Evolutionary conservation across 179 eudicot genomes (phyloP).

Genomic region (Corrigiola litoralis): DNA sequence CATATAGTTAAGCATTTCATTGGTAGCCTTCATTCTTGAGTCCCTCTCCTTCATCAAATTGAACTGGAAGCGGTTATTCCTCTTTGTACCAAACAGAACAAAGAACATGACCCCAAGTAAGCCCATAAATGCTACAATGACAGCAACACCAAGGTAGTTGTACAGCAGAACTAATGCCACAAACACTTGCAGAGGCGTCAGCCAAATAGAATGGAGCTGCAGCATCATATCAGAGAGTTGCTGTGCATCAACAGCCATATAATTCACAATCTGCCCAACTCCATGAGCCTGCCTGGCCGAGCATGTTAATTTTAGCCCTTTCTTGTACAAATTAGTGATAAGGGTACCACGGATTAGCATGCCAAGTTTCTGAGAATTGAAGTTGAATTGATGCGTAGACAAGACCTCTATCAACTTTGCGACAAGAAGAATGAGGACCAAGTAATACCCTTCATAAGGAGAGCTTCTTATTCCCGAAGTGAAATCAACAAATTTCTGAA

Average conservation of each 20-base stretch:
- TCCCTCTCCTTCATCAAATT: conserved; percentile 71
- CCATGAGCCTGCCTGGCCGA: conserved; percentile 90
- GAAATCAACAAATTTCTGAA: conserved; percentile 64
- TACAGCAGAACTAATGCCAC: conserved; percentile 63
- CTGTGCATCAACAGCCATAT: conserved; percentile 98
- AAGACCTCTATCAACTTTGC: conserved; percentile 74
- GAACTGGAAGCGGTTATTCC: conserved; percentile 62
- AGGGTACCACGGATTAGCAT: conserved; percentile 83
- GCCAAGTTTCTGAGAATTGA: conserved; percentile 77
- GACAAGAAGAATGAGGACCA: conserved; percentile 53
- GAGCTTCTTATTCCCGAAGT: conserved; percentile 65
- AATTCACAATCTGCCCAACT: conserved; percentile 90
- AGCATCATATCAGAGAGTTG: conserved; percentile 98
- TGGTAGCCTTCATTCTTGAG: conserved; percentile 87
- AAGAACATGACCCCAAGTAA: conserved; percentile 45
- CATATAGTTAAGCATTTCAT: conserved; percentile 94
- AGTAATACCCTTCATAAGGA: conserved; percentile 79
- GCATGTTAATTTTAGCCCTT: conserved; percentile 71
- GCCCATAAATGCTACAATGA: conserved; percentile 52
- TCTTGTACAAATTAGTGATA: conserved; percentile 74
- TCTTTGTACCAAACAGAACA: conserved; percentile 44
- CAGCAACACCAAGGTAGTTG: conserved; percentile 47
- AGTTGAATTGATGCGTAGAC: conserved; percentile 80
- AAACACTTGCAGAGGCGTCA: conserved; percentile 71
- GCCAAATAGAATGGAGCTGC: conserved; percentile 80